A percentile compares a stretch with the other conserved stretches of the same genome.
Evolutionary conservation across 768 basidiomycete genomes (phyloP).

Genomic region (Tricholoma sp.): DNA sequence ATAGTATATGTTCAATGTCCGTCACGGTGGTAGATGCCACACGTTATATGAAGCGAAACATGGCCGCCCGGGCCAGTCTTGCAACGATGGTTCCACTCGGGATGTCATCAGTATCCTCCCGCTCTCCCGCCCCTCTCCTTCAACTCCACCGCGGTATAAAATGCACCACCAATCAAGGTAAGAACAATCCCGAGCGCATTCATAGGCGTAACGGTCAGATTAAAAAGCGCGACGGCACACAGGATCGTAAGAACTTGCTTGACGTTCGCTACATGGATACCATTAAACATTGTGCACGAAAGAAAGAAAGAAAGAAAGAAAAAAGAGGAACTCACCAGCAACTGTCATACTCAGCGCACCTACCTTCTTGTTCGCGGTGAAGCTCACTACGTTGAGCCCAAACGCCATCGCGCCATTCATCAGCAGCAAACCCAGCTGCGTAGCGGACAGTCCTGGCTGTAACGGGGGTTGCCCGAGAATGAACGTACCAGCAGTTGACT

Average conservation of each 20-base stretch:
- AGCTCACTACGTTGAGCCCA: slow-evolving; percentile 88
- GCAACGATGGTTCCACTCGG: neutral
- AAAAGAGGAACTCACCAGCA: slow-evolving; percentile 50
- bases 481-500: neutral
- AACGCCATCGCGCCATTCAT: slow-evolving; percentile 88
- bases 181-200: slow-evolving; percentile 82
- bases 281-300: neutral
- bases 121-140: slow-evolving; percentile 25
- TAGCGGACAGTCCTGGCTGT: slow-evolving; percentile 27
- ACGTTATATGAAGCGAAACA: too few relatives aligned
- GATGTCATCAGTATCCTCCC: neutral
- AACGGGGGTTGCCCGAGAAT: slow-evolving; percentile 26
- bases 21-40: too few relatives aligned
- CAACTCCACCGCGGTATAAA: slow-evolving; percentile 70
- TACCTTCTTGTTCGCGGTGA: slow-evolving; percentile 91
- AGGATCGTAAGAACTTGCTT: slow-evolving; percentile 92
- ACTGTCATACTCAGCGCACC: slow-evolving; percentile 91
- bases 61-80: too few relatives aligned
- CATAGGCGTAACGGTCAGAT: slow-evolving; percentile 69
- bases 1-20: too few relatives aligned
- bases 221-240: slow-evolving; percentile 77
- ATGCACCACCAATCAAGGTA: slow-evolving; percentile 82
- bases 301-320: neutral
- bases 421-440: slow-evolving; percentile 49
- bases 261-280: slow-evolving; percentile 57